Percentiles rank a stretch among this genome's conserved stretches.
phyloP scores from a whole-genome alignment of 2,329 filamentous ascomycete species.

The Acrodontium crateriforme region DNA sequence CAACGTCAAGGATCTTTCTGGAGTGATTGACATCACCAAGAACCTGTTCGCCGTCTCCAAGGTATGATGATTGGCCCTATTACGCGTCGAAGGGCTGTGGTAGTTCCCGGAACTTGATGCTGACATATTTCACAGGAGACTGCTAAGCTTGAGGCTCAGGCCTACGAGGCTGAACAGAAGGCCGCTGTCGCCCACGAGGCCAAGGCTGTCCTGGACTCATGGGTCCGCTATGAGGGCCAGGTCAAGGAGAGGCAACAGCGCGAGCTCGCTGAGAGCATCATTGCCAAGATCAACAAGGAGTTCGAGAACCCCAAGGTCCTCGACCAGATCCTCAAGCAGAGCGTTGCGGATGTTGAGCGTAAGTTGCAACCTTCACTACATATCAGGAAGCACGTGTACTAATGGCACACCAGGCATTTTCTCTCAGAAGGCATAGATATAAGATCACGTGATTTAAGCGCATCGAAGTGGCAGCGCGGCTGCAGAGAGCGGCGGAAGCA shows the following conservation, averaged over 20 bases:
- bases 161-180: constrained; percentile 93
- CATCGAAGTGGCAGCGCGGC: too few relatives aligned
- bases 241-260: constrained; percentile 98
- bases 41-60: constrained; percentile 94
- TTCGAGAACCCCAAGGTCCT: constrained; percentile 94
- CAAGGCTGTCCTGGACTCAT: constrained; percentile 90
- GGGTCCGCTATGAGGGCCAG: constrained; percentile 97
- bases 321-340: constrained; percentile 96
- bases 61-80: constrained; percentile 43
- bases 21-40: constrained; percentile 95
- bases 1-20: constrained; percentile 85
- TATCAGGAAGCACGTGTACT: background rate
- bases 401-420: constrained; percentile 5
- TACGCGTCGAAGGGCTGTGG: background rate
- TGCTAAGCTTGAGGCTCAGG: constrained; percentile 86
- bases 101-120: background rate
- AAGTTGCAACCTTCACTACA: constrained; percentile 29
- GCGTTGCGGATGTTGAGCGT: constrained; percentile 93
- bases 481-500: too few relatives aligned
- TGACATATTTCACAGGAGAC: constrained; percentile 59
- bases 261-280: constrained; percentile 84
- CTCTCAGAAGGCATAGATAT: constrained; percentile 7
- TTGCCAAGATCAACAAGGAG: constrained; percentile 97
- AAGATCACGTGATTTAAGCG: too few relatives aligned
- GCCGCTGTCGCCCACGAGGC: constrained; percentile 85